A percentile compares a stretch with the other conserved stretches of the same genome.
These are phyloP conservation scores for Paecilomyces niveus DNA, from an alignment of 2,329 filamentous ascomycete genomes.

Conservation along the genomic window DNA sequence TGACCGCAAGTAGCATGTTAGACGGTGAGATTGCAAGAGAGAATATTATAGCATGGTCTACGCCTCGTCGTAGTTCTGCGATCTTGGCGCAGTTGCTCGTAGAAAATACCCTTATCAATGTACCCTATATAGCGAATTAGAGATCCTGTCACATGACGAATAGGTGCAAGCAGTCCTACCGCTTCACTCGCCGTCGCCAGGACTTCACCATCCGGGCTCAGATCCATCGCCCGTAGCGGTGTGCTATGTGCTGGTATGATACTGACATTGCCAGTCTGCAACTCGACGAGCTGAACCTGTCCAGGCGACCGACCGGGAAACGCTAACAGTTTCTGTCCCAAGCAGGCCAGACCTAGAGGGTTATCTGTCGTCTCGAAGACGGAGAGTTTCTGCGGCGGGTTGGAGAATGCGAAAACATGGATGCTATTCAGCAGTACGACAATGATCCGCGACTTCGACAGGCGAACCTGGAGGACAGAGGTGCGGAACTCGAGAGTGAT, in stretches of 20 bases:
- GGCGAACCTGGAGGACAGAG: slow-evolving; percentile 69
- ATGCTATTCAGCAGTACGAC: slow-evolving; percentile 77
- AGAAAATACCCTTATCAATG: slow-evolving; percentile 77
- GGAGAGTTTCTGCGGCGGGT: slow-evolving; percentile 61
- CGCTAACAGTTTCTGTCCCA: slow-evolving; percentile 65
- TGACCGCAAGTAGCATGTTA: slow-evolving; percentile 74
- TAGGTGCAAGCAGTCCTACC: slow-evolving; percentile 28
- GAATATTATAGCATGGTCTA: slow-evolving; percentile 81
- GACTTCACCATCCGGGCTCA: slow-evolving; percentile 73
- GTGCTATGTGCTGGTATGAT: slow-evolving; percentile 89
- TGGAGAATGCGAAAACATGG: slow-evolving; percentile 71
- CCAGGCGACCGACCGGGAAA: slow-evolving; percentile 84
- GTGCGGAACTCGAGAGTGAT: slow-evolving; percentile 74
- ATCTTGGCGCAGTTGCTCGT: slow-evolving; percentile 73
- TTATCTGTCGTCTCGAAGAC: slow-evolving; percentile 85
- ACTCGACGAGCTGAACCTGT: slow-evolving; percentile 80
- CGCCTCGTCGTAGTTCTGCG: slow-evolving; percentile 77
- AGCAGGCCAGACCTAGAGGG: slow-evolving; percentile 67
- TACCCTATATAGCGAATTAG: slow-evolving; percentile 52
- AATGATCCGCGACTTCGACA: slow-evolving; percentile 69
- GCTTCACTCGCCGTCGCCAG: slow-evolving; percentile 87
- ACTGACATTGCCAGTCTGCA: slow-evolving; percentile 72
- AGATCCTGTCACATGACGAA: background rate
- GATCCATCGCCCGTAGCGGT: slow-evolving; percentile 66
- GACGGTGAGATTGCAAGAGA: slow-evolving; percentile 82